Conservation (phyloP, 2,329 filamentous ascomycete species). For the Thermothelomyces thermophilus region DNA sequence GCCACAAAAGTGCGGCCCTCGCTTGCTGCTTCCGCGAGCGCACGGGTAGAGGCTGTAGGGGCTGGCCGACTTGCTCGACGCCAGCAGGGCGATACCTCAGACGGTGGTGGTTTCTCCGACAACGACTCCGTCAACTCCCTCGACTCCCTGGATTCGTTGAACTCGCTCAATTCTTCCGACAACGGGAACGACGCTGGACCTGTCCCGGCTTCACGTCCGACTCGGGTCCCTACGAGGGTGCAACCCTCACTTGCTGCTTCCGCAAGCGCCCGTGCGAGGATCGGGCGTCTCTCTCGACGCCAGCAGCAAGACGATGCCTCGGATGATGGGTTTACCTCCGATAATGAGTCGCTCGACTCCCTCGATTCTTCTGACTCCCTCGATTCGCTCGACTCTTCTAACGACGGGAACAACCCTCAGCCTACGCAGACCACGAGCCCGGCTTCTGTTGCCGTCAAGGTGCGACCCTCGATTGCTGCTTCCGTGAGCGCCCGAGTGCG, state of each 20-base stretch:
- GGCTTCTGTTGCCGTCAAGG: background rate
- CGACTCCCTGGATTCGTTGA: background rate
- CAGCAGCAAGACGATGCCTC: too few relatives aligned
- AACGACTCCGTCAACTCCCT: background rate
- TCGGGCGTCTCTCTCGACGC: too few relatives aligned
- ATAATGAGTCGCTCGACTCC: too few relatives aligned
- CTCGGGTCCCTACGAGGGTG: background rate
- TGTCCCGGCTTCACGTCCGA: background rate
- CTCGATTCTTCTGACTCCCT: too few relatives aligned
- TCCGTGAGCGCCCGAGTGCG: background rate
- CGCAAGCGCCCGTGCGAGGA: too few relatives aligned
- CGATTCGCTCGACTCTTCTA: too few relatives aligned
- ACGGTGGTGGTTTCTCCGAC: background rate
- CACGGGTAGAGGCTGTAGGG: too few relatives aligned
- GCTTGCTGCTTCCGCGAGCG: too few relatives aligned
- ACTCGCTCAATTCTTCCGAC: background rate
- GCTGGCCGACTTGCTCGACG: background rate
- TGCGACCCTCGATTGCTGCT: background rate
- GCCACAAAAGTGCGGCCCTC: background rate
- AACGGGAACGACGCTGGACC: background rate
- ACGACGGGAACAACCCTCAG: background rate
- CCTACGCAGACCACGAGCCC: background rate
- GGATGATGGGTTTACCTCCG: too few relatives aligned
- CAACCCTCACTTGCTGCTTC: background rate
- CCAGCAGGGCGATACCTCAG: background rate